Conservation (phyloP, 495 filamentous ascomycete genomes). For the Aspergillus baeticus region DNA sequence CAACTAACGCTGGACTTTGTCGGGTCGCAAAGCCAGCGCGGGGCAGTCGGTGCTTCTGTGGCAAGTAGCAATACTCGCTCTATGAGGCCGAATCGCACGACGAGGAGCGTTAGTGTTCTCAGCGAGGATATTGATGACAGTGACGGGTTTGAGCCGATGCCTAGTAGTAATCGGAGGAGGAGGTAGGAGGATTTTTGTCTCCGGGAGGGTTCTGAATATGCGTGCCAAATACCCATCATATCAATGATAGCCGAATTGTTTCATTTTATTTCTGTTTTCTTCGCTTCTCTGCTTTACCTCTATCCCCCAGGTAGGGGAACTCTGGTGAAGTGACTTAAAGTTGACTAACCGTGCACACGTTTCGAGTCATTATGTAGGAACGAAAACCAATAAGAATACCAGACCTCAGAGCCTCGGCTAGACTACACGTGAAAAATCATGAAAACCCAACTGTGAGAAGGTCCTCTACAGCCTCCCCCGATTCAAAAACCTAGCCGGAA, state of each 20-base stretch:
- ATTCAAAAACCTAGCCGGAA: constrained; percentile 43
- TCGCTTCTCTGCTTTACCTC: no score
- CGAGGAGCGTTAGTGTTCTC: constrained; percentile 37
- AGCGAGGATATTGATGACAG: constrained; percentile 66
- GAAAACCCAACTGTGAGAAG: neutral
- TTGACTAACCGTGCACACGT: no score
- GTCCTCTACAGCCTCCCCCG: constrained; percentile 32
- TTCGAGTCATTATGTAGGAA: no score
- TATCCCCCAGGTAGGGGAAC: no score
- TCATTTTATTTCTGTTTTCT: no score
- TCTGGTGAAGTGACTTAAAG: no score
- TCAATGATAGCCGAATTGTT: neutral
- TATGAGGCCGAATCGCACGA: constrained; percentile 43
- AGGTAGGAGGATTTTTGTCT: constrained; percentile 1
- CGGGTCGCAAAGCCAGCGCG: constrained; percentile 45
- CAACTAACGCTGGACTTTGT: constrained; percentile 79
- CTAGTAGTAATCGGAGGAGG: constrained; percentile 20
- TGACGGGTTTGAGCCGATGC: constrained; percentile 75
- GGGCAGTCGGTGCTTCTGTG: constrained; percentile 15
- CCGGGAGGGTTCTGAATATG: no score
- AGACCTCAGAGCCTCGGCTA: no score
- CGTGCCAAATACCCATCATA: neutral
- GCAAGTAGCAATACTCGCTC: constrained; percentile 24
- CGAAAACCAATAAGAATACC: no score
- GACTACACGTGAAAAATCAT: neutral